These are phyloP conservation scores for Boletus smithii DNA, from an alignment of 1,284 basidiomycete genomes.

Conservation along the genomic window DNA sequence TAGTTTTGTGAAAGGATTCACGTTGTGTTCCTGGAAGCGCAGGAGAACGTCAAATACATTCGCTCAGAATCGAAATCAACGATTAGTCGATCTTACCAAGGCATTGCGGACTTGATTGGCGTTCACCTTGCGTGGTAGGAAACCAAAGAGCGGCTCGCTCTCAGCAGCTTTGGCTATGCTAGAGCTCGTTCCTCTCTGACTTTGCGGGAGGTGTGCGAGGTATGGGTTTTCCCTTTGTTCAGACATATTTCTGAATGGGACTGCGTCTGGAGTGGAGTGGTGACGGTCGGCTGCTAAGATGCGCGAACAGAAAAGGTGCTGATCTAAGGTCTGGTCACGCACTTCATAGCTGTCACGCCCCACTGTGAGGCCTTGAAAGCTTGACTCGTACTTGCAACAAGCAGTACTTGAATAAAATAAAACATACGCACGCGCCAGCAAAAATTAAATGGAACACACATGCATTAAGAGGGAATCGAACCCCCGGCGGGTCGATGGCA, in stretches of 20 bases:
- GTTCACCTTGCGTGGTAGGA: conserved; percentile 75
- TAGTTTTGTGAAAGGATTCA: conserved; percentile 86
- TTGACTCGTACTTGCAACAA: too few species aligned
- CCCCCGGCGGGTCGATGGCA: conserved; percentile 61
- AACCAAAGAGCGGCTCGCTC: conserved; percentile 69
- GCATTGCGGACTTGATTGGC: conserved; percentile 70
- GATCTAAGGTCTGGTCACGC: too few species aligned
- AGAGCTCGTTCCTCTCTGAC: conserved; percentile 32
- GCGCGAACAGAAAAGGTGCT: conserved; percentile 24
- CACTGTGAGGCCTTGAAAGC: too few species aligned
- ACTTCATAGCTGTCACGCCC: too few species aligned
- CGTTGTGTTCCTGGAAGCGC: conserved; percentile 63
- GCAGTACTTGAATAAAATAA: too few species aligned
- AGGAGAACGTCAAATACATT: conserved; percentile 1
- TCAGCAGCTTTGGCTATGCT: conserved; percentile 19
- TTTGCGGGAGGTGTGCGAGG: conserved; percentile 44
- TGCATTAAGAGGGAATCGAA: conserved; percentile 56
- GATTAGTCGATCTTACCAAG: conserved; percentile 50
- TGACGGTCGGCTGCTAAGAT: conserved; percentile 8
- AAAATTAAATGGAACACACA: too few species aligned
- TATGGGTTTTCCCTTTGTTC: conserved; percentile 50
- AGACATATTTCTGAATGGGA: conserved; percentile 14
- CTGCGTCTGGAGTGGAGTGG: background rate
- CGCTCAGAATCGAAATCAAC: background rate
- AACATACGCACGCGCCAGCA: too few species aligned